Base-by-base conservation (phyloP, 768 basidiomycete species). In the Boletus rubropictus region DNA sequence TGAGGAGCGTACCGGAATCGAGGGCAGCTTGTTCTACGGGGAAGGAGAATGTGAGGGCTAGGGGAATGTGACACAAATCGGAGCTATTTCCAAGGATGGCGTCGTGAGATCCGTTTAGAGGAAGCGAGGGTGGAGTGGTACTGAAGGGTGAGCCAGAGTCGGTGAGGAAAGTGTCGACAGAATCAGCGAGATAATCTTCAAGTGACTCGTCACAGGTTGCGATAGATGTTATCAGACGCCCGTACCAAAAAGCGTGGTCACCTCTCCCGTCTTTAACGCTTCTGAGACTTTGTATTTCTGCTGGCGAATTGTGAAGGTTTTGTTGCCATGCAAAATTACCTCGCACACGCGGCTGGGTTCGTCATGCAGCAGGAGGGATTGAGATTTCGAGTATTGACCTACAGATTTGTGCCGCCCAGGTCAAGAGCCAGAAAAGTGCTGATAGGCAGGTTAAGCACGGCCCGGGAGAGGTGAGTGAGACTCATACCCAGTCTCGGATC, bases 271-370 rank as follows among this genome's bases (percentile, higher is more conserved):
- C 71, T 99, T 99, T 46, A 98, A 77, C 10, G 82, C 71, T 25
- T 96, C 90, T 3, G 95, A 96, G 12, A 99, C 92, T 64, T 86
- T 90, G 73, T 93, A 99, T 65, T 98, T 98, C 62, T 97, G 89
- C 69, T 97, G 94, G 53, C 85, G 84, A 49, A 99, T 75, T 37
- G 76, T 78, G 69, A 98, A 98, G 15, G 88, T 84, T 57, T 89
- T 81, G 68, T 96, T 77, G 28, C 96, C 96, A 42, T 86, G 76
- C n/a, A 99, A 75, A 25, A 82, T 77, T 39, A 98, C 91, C 66
- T 97, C 89, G 69, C 94, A 97, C 39, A 96, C 93, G 42, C 93
- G 94, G 51, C 92, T 96, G 52, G 53, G 27, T 25, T 45, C n/a
- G 29, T 48, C 25, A 45, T 51, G 25, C 20, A 48, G 37, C 9